Evolutionary conservation across 2,329 filamentous ascomycete genomes (phyloP), one percentile per base, ranked within the genome.

Genomic region (Helotiales sp.): DNA sequence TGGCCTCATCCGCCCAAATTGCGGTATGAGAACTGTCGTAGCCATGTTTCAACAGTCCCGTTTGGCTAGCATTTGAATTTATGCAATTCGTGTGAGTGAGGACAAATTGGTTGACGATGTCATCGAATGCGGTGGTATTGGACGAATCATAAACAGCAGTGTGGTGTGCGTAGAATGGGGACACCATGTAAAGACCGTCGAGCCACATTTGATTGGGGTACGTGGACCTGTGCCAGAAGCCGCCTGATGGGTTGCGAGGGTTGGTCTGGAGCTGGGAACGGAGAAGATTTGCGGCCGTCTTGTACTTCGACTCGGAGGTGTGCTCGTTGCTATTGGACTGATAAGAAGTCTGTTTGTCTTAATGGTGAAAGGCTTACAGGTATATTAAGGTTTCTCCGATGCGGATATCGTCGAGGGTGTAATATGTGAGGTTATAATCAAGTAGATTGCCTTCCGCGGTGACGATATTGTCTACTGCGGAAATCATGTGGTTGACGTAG

Each of bases 161-260:
- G 44, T 58, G 33, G 44, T 68, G 61, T 15, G 68, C 65, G 40
- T 71, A 71, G 54, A 71, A 71, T 6, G 66, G 63, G 7, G 60
- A 55, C 1, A 76, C 75, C 78, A 81, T 81, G 69, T 74, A 81
- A 22, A 80, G 79, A 1, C 82, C 82, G 42, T 63, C 61, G 0
- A 84, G 73, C 81, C 81, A 83, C 81, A 83, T 82, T 65, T 84
- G 79, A 60, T 81, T 75, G 17, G 73, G 73, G 60, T 81, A 82
- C 2, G 72, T 70, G 22, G 55, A 53, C 50, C 58, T 53, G 50
- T 63, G 61, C 58, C 80, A 84, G 72, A 84, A 81, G 1, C 81
- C 81, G 8, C 81, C 81, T 0, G 73, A 67, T 0, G 76, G 68
- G 0, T 77, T 84, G 13, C 81, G 74, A 5, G 79, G 79, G 58